phyloP scores from a whole-genome alignment of 495 filamentous ascomycete species.

The Podospora conica region DNA sequence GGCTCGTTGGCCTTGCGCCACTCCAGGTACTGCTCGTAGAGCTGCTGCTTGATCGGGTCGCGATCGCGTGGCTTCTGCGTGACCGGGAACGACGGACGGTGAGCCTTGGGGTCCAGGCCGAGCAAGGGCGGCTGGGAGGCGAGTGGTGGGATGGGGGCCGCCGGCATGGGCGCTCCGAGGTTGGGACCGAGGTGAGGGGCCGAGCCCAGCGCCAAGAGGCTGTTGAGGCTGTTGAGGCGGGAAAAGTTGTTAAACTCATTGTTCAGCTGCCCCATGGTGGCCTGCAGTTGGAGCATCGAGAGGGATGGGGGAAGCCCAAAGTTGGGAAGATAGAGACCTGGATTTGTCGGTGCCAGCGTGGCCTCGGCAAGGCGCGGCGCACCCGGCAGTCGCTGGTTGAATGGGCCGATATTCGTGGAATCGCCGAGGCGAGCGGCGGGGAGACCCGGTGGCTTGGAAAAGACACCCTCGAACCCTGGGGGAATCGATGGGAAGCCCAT shows the following conservation, averaged over 20 bases:
- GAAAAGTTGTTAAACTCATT: background rate
- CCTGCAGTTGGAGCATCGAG: background rate
- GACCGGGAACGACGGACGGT: constrained; percentile 27
- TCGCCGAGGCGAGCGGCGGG: background rate
- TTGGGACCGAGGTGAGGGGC: background rate
- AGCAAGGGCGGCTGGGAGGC: background rate
- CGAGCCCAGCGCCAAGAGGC: background rate
- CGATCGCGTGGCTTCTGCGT: constrained; percentile 29
- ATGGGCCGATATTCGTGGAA: background rate
- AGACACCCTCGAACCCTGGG: background rate
- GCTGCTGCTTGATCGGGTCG: constrained; percentile 33
- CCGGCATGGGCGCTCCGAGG: background rate
- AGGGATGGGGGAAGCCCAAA: background rate
- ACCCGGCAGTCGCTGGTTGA: background rate
- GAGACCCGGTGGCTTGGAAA: background rate
- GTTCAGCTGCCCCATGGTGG: background rate
- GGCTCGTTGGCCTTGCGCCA: constrained; percentile 35
- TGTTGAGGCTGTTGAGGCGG: no score
- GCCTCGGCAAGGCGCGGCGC: background rate
- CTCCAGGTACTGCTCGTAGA: constrained; percentile 41
- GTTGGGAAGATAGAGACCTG: background rate
- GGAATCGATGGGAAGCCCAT: background rate
- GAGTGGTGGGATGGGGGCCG: background rate
- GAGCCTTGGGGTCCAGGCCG: constrained; percentile 11
- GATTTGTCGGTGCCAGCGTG: background rate